Conservation (phyloP, 2,329 filamentous ascomycete species). For the Endocalyx cinctus region DNA sequence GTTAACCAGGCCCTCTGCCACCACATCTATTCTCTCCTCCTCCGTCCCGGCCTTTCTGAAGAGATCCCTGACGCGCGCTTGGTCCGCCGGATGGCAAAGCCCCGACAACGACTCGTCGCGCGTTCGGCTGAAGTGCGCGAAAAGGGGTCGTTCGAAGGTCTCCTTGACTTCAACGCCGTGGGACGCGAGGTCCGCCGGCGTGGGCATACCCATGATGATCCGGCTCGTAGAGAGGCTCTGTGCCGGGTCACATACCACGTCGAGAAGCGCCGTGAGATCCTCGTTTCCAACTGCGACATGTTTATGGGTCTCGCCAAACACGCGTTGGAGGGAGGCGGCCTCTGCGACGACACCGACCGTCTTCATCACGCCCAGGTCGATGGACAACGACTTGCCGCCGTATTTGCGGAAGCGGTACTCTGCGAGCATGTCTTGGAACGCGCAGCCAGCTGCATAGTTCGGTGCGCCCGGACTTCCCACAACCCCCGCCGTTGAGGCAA, state of each 20-base stretch:
- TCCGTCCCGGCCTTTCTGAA: slow-evolving; percentile 2
- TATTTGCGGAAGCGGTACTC: background rate
- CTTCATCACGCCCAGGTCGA: slow-evolving; percentile 1
- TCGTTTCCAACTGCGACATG: background rate
- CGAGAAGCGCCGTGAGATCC: slow-evolving; percentile 1
- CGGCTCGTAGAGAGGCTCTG: slow-evolving; percentile 6
- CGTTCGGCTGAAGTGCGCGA: background rate
- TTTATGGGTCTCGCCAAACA: background rate
- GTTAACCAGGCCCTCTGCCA: background rate
- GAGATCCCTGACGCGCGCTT: slow-evolving; percentile 1
- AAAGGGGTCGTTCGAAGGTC: slow-evolving; percentile 1
- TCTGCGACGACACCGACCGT: background rate
- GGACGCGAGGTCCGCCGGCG: slow-evolving; percentile 1
- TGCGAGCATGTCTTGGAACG: background rate
- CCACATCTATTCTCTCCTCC: background rate
- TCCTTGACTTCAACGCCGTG: slow-evolving; percentile 1
- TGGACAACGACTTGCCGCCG: background rate
- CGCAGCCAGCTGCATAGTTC: slow-evolving; percentile 1
- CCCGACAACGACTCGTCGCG: background rate
- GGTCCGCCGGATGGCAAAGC: background rate
- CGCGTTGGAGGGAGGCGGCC: background rate
- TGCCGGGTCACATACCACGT: slow-evolving; percentile 1
- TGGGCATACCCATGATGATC: slow-evolving; percentile 3
- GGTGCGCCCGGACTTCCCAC: background rate
- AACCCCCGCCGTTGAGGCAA: background rate